Evolutionary conservation across 2,329 filamentous ascomycete genomes (phyloP).

Genomic region (Emmonsiellopsis sp.): DNA sequence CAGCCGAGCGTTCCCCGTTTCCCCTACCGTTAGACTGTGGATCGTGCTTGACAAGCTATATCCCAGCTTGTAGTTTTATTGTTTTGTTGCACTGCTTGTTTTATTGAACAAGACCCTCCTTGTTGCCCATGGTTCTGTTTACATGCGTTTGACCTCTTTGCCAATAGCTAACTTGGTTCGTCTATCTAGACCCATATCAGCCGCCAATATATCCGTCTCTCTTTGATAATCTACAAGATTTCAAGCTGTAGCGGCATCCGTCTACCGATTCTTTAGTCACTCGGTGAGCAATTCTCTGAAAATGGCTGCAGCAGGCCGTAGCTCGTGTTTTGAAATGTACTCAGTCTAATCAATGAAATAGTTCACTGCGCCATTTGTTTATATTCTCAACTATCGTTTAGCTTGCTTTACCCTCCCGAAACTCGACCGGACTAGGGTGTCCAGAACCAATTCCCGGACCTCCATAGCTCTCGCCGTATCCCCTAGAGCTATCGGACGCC

Average conservation of each 20-base stretch:
- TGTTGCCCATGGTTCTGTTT: neutral
- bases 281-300: slow-evolving; percentile 18
- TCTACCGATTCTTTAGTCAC: slow-evolving; percentile 13
- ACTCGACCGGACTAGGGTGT: slow-evolving; percentile 9
- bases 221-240: neutral
- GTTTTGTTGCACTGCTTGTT: neutral
- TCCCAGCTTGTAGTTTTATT: neutral
- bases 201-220: neutral
- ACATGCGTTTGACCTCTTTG: neutral
- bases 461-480: neutral
- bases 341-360: slow-evolving; percentile 31
- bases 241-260: neutral
- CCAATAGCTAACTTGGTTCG: neutral
- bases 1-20: neutral
- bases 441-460: neutral
- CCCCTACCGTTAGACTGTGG: neutral
- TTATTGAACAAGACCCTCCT: neutral
- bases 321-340: slow-evolving; percentile 15
- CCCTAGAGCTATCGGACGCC: neutral
- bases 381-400: slow-evolving; percentile 24
- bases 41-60: neutral
- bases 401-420: slow-evolving; percentile 22
- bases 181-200: neutral
- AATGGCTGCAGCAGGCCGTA: slow-evolving; percentile 19
- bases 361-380: slow-evolving; percentile 25